Conservation (phyloP, 129 eudicot genomes). For the Artemisia tridentata region DNA sequence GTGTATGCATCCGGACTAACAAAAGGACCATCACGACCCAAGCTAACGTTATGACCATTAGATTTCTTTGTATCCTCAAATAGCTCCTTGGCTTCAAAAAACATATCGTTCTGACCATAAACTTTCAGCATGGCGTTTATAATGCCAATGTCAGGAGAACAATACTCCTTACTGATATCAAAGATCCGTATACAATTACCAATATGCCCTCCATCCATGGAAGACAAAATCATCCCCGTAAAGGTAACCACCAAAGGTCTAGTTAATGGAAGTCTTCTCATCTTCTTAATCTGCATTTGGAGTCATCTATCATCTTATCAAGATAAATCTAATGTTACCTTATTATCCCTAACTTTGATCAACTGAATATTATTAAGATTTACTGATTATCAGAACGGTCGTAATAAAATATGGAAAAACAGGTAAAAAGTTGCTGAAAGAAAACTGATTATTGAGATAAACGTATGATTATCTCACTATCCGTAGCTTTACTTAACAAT, state of each 20-base stretch:
- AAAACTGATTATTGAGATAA: background rate
- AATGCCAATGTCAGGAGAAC: slow-evolving; percentile 69
- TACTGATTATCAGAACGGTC: no score
- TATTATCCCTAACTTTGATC: no score
- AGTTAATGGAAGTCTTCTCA: slow-evolving; percentile 54
- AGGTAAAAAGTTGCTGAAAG: background rate
- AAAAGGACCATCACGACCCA: slow-evolving; percentile 37
- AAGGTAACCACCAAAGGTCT: slow-evolving; percentile 73
- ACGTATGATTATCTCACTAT: background rate
- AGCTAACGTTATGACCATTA: slow-evolving; percentile 29
- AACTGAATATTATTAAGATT: no score
- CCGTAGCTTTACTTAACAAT: no score
- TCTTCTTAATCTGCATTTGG: slow-evolving; percentile 67
- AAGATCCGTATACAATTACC: slow-evolving; percentile 61
- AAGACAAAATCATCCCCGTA: slow-evolving; percentile 86
- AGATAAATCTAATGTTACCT: no score
- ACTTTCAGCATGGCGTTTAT: slow-evolving; percentile 83
- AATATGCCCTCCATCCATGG: slow-evolving; percentile 80
- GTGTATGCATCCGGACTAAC: slow-evolving; percentile 34
- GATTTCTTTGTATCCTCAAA: slow-evolving; percentile 59
- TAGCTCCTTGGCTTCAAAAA: slow-evolving; percentile 71
- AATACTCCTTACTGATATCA: slow-evolving; percentile 50
- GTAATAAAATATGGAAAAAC: slow-evolving; percentile 1
- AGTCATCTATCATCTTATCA: background rate
- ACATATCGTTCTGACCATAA: slow-evolving; percentile 83